These are phyloP conservation scores for Stropharia rugosoannulata DNA, from an alignment of 768 basidiomycete species.

Conservation along the genomic window DNA sequence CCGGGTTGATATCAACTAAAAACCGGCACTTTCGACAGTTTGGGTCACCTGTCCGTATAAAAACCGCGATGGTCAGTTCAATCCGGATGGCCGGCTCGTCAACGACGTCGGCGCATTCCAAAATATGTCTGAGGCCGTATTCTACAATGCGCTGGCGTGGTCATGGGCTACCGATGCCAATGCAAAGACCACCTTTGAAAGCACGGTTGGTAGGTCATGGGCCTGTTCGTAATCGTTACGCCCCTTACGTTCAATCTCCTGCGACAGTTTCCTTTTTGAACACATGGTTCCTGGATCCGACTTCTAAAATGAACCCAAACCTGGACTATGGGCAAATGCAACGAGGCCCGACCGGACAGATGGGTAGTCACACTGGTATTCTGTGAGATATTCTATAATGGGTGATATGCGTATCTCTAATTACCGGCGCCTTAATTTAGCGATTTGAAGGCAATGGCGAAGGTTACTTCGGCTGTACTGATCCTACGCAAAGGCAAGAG, in stretches of 20 bases:
- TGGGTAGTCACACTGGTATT: slow-evolving; percentile 52
- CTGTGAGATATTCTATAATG: slow-evolving; percentile 33
- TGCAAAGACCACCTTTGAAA: slow-evolving; percentile 38
- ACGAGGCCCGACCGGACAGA: slow-evolving; percentile 36
- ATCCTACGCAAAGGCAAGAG: slow-evolving; percentile 50
- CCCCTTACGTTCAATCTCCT: background rate
- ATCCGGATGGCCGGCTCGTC: slow-evolving; percentile 59
- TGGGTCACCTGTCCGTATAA: slow-evolving; percentile 61
- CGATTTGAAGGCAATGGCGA: slow-evolving; percentile 59
- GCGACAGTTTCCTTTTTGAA: slow-evolving; percentile 42
- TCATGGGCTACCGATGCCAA: slow-evolving; percentile 34
- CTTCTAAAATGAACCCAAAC: slow-evolving; percentile 65
- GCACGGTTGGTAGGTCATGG: slow-evolving; percentile 31
- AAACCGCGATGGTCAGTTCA: slow-evolving; percentile 58
- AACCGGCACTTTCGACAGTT: slow-evolving; percentile 25
- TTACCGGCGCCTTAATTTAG: slow-evolving; percentile 21
- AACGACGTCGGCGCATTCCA: slow-evolving; percentile 57
- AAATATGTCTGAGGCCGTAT: slow-evolving; percentile 54
- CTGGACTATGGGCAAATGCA: slow-evolving; percentile 56
- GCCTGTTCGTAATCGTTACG: background rate
- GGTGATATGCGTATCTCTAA: background rate
- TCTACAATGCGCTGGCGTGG: slow-evolving; percentile 62
- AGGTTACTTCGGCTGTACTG: slow-evolving; percentile 51
- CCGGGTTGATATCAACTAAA: background rate
- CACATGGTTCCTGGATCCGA: slow-evolving; percentile 59